phyloP scores from a whole-genome alignment of 108 stramenopile genomes.

The Cyclotella baltica region DNA sequence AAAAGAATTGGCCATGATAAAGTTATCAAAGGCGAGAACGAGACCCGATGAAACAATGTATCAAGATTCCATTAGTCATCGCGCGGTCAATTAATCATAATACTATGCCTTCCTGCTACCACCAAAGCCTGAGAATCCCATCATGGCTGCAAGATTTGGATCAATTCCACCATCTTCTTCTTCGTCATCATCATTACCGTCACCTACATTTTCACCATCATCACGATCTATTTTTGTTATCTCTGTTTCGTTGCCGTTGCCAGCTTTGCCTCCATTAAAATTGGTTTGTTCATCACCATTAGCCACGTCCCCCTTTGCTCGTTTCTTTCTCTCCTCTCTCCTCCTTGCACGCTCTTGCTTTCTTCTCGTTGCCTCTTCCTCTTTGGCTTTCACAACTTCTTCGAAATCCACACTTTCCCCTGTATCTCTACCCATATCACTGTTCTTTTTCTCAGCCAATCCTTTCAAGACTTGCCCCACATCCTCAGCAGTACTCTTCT shows the following conservation, averaged over 20 bases:
- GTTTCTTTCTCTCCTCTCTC: constrained; percentile 74
- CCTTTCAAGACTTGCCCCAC: constrained; percentile 58
- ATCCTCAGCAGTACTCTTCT: constrained; percentile 86
- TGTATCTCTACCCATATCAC: constrained; percentile 6
- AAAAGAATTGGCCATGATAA: no score
- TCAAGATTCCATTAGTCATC: no score
- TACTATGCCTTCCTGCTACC: constrained; percentile 36
- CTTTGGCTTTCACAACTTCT: constrained; percentile 74
- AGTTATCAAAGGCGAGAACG: no score
- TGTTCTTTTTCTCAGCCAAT: constrained; percentile 54
- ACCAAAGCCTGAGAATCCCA: constrained; percentile 95
- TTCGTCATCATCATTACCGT: constrained; percentile 67
- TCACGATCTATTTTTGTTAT: constrained; percentile 28
- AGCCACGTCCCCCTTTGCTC: constrained; percentile 44
- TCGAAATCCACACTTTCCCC: constrained; percentile 50
- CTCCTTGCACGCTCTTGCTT: constrained; percentile 75
- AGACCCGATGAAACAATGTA: no score
- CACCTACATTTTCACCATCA: constrained; percentile 35
- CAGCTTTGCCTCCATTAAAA: constrained; percentile 19
- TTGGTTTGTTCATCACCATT: constrained; percentile 5
- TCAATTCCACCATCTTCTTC: constrained; percentile 71
- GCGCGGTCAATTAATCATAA: background rate
- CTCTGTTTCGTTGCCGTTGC: constrained; percentile 41
- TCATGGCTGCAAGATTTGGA: constrained; percentile 92
- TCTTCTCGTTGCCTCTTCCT: constrained; percentile 66